Base-by-base conservation (phyloP, 2,329 filamentous ascomycete genomes). In the Coleophoma eucalyptorum region DNA sequence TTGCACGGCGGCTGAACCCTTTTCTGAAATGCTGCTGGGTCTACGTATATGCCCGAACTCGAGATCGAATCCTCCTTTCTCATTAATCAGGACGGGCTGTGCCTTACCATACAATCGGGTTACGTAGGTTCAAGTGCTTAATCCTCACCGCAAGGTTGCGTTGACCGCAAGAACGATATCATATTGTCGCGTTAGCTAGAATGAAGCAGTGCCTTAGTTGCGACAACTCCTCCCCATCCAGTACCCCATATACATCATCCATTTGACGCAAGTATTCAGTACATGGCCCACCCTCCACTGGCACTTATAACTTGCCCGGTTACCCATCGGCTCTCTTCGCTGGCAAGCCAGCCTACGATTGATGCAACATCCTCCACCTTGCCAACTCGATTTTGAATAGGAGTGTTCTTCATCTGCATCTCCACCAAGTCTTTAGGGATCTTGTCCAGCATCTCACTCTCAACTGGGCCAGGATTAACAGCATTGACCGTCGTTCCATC, bases 341-440 rank as follows among this genome's bases (percentile, higher is more conserved):
- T 45, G 80, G 46, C 52, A 76, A 72, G n/a, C 66, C 69, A 48
- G 85, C 75, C 62, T 85, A 84, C 55, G 66, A 72, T 62, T 84
- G 77, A 47, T 86, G 61, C 45, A 75, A 76, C 6, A 69, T 68
- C 62, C 72, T 79, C 61, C 79, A 80, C 6, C 65, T 61, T 2
- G 77, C 62, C 13, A 85, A 65, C 33, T 72, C 72, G n/a, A 72
- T 68, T 42, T 76, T 73, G 48, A 31, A 56, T 32, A 7, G 50
- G 53, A 3, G 54, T 58, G 11, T 43, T 48, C 13, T 49, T 48
- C 43, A 51, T 56, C 31, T 55, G 54, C n/a, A 38, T 52, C 19
- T 58, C 46, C 13, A 58, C 48, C 20, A 57, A 52, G n/a, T 55
- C 51, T 19, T 50, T 47, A 4, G 55, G 50, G 10, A 56, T 52